Percentiles rank a stretch among this genome's conserved stretches.
These are phyloP conservation scores for Tubosaeta sp. DNA, from an alignment of 768 basidiomycete species.

Conservation along the genomic window DNA sequence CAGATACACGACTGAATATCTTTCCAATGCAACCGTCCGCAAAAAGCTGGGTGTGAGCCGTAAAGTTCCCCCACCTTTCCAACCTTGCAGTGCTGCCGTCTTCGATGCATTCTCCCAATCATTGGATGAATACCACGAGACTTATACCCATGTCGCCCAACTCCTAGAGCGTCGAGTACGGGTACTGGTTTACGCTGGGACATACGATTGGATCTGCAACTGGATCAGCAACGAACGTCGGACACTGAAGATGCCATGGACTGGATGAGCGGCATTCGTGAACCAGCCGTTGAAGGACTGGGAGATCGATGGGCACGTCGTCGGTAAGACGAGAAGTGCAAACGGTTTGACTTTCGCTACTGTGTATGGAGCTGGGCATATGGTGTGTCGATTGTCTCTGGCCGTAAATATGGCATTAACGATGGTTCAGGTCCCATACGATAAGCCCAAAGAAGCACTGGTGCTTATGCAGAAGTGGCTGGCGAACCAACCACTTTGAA, in stretches of 20 bases:
- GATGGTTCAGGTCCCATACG: conserved; percentile 51
- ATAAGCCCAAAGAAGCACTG: conserved; percentile 55
- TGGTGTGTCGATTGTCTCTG: conserved; percentile 40
- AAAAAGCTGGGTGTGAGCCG: conserved; percentile 55
- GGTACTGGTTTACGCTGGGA: conserved; percentile 70
- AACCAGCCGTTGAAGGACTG: conserved; percentile 52
- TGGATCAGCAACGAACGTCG: conserved; percentile 75
- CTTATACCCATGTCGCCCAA: conserved; percentile 35
- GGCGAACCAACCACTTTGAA: conserved; percentile 15
- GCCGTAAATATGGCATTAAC: conserved; percentile 15
- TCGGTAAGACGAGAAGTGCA: conserved; percentile 52
- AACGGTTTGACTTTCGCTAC: conserved; percentile 64
- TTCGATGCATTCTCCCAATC: conserved; percentile 40
- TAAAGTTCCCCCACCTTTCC: conserved; percentile 33
- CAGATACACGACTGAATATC: conserved; percentile 55
- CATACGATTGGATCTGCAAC: conserved; percentile 78
- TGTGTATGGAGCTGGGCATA: conserved; percentile 68
- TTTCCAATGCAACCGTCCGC: conserved; percentile 52
- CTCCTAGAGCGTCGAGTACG: conserved; percentile 76
- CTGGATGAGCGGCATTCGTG: conserved; percentile 50
- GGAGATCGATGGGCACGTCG: conserved; percentile 45
- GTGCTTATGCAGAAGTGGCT: conserved; percentile 50
- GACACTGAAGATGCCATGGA: conserved; percentile 73
- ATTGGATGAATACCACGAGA: conserved; percentile 37
- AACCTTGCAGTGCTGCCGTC: conserved; percentile 38